Conservation (phyloP, 345 rosid species). For the Geranium rotundifolium region DNA sequence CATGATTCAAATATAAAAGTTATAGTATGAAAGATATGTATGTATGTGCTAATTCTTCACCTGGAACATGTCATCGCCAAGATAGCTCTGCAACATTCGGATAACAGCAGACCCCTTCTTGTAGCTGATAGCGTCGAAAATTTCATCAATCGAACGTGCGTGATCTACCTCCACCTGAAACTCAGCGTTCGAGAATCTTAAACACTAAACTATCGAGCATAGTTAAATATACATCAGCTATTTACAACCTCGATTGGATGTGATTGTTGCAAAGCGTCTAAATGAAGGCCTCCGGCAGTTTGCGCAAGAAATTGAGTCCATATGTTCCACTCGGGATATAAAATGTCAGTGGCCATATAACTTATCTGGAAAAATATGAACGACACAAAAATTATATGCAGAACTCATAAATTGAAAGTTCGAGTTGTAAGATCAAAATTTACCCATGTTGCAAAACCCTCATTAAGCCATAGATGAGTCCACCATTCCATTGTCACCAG, state of each 20-base stretch:
- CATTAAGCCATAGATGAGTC: conserved; percentile 29
- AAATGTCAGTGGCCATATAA: conserved; percentile 22
- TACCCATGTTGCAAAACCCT: conserved; percentile 42
- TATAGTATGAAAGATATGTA: too few species aligned
- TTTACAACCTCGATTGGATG: conserved; percentile 32
- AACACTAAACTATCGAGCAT: not conserved
- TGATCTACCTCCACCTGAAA: conserved; percentile 24
- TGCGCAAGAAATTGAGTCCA: conserved; percentile 29
- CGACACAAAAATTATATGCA: not conserved
- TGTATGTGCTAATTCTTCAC: conserved; percentile 7
- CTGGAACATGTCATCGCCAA: conserved; percentile 28
- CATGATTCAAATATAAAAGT: too few species aligned
- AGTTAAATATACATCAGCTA: not conserved
- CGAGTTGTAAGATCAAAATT: too few species aligned
- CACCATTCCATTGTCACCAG: conserved; percentile 44
- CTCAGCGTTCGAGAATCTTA: not conserved
- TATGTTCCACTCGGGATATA: conserved; percentile 38
- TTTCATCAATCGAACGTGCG: conserved; percentile 18
- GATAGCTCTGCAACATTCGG: conserved; percentile 30
- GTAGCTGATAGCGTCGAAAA: conserved; percentile 30
- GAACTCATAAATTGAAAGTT: too few species aligned
- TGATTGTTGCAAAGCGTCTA: conserved; percentile 23
- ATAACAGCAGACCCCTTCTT: conserved; percentile 34
- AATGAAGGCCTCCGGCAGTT: conserved; percentile 14
- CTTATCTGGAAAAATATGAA: conserved; percentile 20